A percentile compares a stretch with the other conserved stretches of the same genome.
Evolutionary conservation across 1,139 yeast species (phyloP).

Genomic region (Yamadazyma atmosphaerica): DNA sequence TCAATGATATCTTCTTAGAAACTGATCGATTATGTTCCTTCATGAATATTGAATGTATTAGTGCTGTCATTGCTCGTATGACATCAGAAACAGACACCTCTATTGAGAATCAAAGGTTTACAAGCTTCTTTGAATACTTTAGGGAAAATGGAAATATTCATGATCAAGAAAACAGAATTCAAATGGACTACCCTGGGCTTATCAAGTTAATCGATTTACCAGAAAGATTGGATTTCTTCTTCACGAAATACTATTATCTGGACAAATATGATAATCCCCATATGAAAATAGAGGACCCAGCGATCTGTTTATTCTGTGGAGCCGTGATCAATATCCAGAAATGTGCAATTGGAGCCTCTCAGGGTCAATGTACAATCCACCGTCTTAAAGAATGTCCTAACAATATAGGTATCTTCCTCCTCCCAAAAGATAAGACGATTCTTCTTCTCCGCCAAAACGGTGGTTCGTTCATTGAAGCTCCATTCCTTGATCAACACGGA

Average conservation of each 20-base stretch:
- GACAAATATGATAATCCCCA: conserved; percentile 43
- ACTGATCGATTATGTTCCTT: conserved; percentile 57
- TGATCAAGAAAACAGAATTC: conserved; percentile 7
- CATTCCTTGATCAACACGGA: conserved; percentile 85
- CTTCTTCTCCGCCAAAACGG: conserved; percentile 65
- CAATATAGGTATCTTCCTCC: conserved; percentile 72
- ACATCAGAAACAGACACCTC: conserved; percentile 8
- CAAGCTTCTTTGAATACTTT: conserved; percentile 18
- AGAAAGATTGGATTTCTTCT: conserved; percentile 66
- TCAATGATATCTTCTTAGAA: conserved; percentile 40
- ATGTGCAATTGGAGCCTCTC: conserved; percentile 46
- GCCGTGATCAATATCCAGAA: conserved; percentile 66
- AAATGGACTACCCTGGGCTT: conserved; percentile 68
- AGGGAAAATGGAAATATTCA: conserved; percentile 3
- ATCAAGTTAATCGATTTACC: conserved; percentile 62
- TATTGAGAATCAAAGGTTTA: conserved; percentile 20
- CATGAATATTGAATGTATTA: conserved; percentile 47
- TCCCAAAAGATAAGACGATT: conserved; percentile 75
- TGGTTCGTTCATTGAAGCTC: conserved; percentile 85
- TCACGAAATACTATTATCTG: conserved; percentile 55
- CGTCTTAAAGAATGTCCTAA: conserved; percentile 63
- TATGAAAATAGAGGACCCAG: conserved; percentile 66
- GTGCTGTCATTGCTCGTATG: conserved; percentile 18
- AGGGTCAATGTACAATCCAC: conserved; percentile 73
- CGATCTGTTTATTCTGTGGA: conserved; percentile 85